phyloP scores from a whole-genome alignment of 176 grass and related monocot species.

The Rhynchospora breviuscula region DNA sequence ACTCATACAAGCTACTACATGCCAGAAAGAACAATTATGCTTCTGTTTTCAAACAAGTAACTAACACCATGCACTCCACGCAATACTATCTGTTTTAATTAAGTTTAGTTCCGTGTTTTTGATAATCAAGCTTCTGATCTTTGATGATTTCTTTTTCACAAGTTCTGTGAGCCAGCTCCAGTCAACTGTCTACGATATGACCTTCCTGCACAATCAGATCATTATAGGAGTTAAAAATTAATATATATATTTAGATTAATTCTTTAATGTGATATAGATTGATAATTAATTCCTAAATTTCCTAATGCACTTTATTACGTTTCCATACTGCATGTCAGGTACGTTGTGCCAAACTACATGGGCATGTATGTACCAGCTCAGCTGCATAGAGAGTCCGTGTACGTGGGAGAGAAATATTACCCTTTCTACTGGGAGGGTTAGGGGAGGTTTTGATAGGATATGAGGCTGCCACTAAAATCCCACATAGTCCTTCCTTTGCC shows the following conservation, averaged over 20 bases:
- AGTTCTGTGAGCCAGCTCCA: neutral
- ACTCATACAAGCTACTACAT: neutral
- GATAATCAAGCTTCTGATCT: neutral
- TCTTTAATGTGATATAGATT: neutral
- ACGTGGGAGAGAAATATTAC: neutral
- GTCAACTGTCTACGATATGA: neutral
- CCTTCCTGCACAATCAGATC: slow-evolving; percentile 1
- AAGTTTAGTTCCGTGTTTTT: neutral
- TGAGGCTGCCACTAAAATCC: slow-evolving; percentile 71
- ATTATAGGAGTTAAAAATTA: neutral
- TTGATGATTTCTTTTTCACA: neutral
- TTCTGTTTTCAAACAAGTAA: neutral
- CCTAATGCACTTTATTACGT: neutral
- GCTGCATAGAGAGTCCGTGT: neutral
- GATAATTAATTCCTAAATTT: neutral
- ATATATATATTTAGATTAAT: neutral
- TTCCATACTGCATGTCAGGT: neutral
- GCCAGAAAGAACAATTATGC: neutral
- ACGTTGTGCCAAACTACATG: neutral
- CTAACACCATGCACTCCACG: neutral
- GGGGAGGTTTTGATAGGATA: slow-evolving; percentile 56
- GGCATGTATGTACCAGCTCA: neutral
- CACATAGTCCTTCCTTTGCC: slow-evolving; percentile 45
- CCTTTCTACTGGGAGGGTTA: slow-evolving; percentile 33
- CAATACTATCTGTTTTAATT: neutral